phyloP scores from a whole-genome alignment of 345 rosid genomes.

The Chamaenerion angustifolium region DNA sequence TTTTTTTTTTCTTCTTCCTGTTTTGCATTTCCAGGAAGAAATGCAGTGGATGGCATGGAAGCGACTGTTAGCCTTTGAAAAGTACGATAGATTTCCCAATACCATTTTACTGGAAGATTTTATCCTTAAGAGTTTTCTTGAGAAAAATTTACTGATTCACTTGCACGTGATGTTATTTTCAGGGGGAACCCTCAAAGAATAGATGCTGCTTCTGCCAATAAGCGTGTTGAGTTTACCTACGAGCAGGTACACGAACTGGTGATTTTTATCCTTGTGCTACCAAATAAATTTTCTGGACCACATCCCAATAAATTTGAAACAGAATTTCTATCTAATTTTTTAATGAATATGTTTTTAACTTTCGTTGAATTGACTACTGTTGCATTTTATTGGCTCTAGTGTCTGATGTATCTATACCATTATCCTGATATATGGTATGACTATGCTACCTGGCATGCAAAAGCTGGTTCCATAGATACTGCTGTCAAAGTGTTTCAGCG shows the following conservation, averaged over 20 bases:
- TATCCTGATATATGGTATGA: conserved; percentile 93
- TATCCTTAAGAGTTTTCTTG: background rate
- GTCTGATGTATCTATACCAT: conserved; percentile 91
- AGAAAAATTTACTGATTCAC: background rate
- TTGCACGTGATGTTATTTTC: conserved; percentile 15
- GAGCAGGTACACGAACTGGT: conserved; percentile 61
- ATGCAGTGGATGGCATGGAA: conserved; percentile 93
- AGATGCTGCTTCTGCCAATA: conserved; percentile 56
- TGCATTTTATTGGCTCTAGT: conserved; percentile 31
- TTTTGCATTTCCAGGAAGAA: conserved; percentile 49
- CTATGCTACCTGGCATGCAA: conserved; percentile 88
- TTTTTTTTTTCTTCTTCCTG: conserved; percentile 4
- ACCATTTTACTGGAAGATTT: conserved; percentile 1
- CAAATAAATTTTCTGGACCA: no score
- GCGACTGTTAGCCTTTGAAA: conserved; percentile 72
- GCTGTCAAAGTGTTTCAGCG: conserved; percentile 91
- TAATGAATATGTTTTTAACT: no score
- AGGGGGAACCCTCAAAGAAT: conserved; percentile 96
- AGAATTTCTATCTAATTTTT: background rate
- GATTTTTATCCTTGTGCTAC: background rate
- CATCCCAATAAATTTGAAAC: no score
- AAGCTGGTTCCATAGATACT: conserved; percentile 73
- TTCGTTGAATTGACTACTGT: conserved; percentile 1
- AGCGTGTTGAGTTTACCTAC: conserved; percentile 71
- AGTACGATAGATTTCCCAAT: conserved; percentile 26